Percentiles rank a stretch among this genome's conserved stretches.
Evolutionary conservation across 768 basidiomycete genomes (phyloP).

Genomic region (Brasilioporus rufonigricans): DNA sequence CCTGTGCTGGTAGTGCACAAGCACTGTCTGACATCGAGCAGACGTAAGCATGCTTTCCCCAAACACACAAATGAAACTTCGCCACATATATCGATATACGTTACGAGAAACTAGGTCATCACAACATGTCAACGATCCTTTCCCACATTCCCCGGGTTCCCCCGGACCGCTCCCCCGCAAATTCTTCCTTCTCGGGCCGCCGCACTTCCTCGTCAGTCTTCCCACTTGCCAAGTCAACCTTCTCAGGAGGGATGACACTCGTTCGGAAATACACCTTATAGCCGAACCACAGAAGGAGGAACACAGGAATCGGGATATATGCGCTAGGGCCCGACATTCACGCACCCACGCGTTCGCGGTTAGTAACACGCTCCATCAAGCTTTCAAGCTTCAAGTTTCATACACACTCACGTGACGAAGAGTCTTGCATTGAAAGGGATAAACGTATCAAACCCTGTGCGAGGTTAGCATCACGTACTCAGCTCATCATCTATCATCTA

Average conservation of each 20-base stretch:
- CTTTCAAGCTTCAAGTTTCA: constrained; percentile 30
- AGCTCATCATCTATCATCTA: background rate
- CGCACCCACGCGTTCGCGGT: too few relatives aligned
- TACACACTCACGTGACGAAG: too few relatives aligned
- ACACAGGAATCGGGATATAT: too few relatives aligned
- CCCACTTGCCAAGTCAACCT: constrained; percentile 38
- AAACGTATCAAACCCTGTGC: too few relatives aligned
- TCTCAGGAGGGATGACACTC: constrained; percentile 37
- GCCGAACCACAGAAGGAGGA: constrained; percentile 34
- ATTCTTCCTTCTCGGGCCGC: constrained; percentile 41
- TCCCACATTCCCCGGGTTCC: background rate
- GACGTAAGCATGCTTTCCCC: background rate
- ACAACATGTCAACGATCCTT: background rate
- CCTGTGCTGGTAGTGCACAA: too few relatives aligned
- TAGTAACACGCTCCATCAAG: too few relatives aligned
- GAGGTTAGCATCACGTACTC: background rate
- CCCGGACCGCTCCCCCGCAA: background rate
- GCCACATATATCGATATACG: too few relatives aligned
- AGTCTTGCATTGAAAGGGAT: too few relatives aligned
- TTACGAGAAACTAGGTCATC: background rate
- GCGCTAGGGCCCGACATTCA: too few relatives aligned
- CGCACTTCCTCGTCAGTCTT: constrained; percentile 55
- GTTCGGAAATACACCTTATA: constrained; percentile 38
- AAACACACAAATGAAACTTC: too few relatives aligned
- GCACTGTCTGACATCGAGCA: too few relatives aligned